These are phyloP conservation scores for Saccharomyces hybrid DNA, from an alignment of 1,139 yeast species.

Conservation along the genomic window DNA sequence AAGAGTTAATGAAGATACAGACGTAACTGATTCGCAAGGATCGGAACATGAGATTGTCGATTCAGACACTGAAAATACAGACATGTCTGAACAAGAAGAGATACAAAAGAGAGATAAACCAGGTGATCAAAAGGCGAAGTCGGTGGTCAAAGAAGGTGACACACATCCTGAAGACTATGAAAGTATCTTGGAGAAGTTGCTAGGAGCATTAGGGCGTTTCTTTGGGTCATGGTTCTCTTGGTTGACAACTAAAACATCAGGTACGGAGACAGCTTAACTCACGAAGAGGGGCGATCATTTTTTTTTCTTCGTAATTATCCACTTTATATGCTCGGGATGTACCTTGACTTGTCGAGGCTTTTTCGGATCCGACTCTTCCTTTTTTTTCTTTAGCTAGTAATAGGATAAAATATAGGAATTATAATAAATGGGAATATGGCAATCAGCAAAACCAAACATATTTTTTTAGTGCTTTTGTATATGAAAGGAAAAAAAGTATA, in stretches of 20 bases:
- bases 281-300: neutral
- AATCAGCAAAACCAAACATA: neutral
- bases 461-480: neutral
- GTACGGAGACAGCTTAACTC: slow-evolving; percentile 1
- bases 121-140: slow-evolving; percentile 4
- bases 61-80: neutral
- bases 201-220: slow-evolving; percentile 8
- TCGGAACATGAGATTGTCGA: neutral
- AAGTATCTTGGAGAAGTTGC: slow-evolving; percentile 13
- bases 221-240: slow-evolving; percentile 11
- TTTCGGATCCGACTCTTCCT: neutral
- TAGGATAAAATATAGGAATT: neutral
- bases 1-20: neutral
- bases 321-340: neutral
- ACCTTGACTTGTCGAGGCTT: neutral
- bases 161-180: slow-evolving; percentile 13
- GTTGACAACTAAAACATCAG: slow-evolving; percentile 5
- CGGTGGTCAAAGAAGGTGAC: slow-evolving; percentile 6
- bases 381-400: neutral
- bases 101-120: neutral
- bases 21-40: slow-evolving; percentile 1
- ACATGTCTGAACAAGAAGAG: neutral
- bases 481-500: neutral
- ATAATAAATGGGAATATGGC: neutral
- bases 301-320: neutral